Percentiles rank a stretch among this genome's conserved stretches.
Conservation (phyloP, 768 basidiomycete genomes). For the Macrolepiota albuminosa region DNA sequence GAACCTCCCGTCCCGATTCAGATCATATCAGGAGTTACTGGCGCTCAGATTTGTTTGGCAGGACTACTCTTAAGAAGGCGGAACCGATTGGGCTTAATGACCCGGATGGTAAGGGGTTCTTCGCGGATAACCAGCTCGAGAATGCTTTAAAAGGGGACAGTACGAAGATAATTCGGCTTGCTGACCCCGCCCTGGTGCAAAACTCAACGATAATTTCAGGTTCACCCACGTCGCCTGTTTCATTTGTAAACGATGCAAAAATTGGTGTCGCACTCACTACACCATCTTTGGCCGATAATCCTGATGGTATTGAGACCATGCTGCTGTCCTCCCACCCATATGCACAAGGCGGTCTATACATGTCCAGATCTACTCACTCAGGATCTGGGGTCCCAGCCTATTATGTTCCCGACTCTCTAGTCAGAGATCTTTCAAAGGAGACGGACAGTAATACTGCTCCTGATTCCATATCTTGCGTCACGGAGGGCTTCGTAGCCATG, state of each 20-base stretch:
- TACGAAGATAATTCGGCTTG: slow-evolving; percentile 37
- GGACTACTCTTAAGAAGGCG: slow-evolving; percentile 35
- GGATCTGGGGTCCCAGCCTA: slow-evolving; percentile 33
- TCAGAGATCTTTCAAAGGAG: background rate
- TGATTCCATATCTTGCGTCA: slow-evolving; percentile 22
- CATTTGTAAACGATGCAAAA: slow-evolving; percentile 22
- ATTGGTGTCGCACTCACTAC: slow-evolving; percentile 33
- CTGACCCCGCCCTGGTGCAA: slow-evolving; percentile 34
- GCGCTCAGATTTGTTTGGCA: slow-evolving; percentile 39
- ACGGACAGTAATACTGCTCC: slow-evolving; percentile 6
- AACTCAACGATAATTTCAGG: background rate
- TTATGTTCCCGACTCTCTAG: background rate
- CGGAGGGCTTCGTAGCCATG: slow-evolving; percentile 26
- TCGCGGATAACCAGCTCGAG: slow-evolving; percentile 28
- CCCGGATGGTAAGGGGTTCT: slow-evolving; percentile 8
- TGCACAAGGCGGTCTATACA: slow-evolving; percentile 36
- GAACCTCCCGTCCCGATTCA: slow-evolving; percentile 29
- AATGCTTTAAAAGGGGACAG: slow-evolving; percentile 33
- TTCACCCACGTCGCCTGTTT: slow-evolving; percentile 23
- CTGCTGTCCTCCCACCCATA: slow-evolving; percentile 43
- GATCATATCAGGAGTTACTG: slow-evolving; percentile 36
- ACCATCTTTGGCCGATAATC: slow-evolving; percentile 22
- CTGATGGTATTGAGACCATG: slow-evolving; percentile 24
- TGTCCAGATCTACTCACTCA: slow-evolving; percentile 18
- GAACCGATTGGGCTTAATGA: slow-evolving; percentile 27